Base-by-base conservation (phyloP, 2,329 filamentous ascomycete genomes). In the Apiospora saccharicola region DNA sequence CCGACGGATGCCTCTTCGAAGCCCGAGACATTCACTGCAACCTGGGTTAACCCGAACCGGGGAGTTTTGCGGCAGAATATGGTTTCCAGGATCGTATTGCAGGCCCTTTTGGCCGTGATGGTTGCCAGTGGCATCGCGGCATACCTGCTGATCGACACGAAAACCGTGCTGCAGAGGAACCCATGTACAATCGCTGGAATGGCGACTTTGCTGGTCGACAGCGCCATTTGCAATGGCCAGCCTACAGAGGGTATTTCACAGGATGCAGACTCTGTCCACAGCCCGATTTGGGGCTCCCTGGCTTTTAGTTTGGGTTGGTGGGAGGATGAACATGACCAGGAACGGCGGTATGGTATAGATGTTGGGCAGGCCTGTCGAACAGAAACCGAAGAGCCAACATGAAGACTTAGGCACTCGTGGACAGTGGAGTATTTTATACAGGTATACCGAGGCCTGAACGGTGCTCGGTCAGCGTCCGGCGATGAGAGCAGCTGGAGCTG, bases 31-130 rank as follows among this genome's bases (percentile, higher is more conserved):
- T 71, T 43, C n/a, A 30, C 30, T 26, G 70, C 70, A 34, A 71
- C 70, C 24, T 71, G 70, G 70, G 47, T 46, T 13, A 67, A 71
- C 46, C 70, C 70, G 13, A 53, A 67, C 46, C 37, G 70, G 70
- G 70, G 70, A 64, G 53, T 71, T 37, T 71, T 71, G 70, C 57
- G 53, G 70, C 70, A 71, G 51, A 49, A 67, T 22, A 19, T 67
- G 12, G 53, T 53, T 34, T 71, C 70, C 26, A 71, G 67, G 53
- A 43, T 71, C 19, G 70, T 49, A 3, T 47, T 71, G 44, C 53
- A 71, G 41, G 53, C 34, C 34, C 67, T 71, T 47, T 24, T 71
- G 46, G 53, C 34, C n/a, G 51, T 71, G 1, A 71, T 67, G 70
- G 34, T 71, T 67, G 24, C 46, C 5, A 64, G 70, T 34, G 70